phyloP scores from a whole-genome alignment of 495 filamentous ascomycete genomes.

The Xylaria longipes region DNA sequence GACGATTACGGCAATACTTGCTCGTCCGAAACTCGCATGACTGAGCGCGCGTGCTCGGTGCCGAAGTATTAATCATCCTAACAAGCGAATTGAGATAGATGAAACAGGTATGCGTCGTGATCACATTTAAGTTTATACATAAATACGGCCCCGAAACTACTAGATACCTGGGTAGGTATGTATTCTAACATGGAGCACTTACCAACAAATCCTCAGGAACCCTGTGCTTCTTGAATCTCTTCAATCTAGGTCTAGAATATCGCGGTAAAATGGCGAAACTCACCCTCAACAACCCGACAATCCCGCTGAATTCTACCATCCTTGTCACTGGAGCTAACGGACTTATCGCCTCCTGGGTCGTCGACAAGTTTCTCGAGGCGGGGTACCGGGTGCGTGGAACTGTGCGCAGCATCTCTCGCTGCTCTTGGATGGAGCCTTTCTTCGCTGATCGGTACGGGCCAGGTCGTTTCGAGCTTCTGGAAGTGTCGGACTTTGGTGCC shows the following conservation, averaged over 20 bases:
- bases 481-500: constrained; percentile 47
- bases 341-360: constrained; percentile 60
- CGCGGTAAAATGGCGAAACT: constrained; percentile 16
- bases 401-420: constrained; percentile 49
- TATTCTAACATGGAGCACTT: background rate
- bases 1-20: background rate
- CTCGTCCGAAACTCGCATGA: background rate
- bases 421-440: constrained; percentile 47
- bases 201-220: background rate
- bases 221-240: background rate
- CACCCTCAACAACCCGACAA: constrained; percentile 23
- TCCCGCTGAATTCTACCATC: constrained; percentile 36
- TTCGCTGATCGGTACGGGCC: constrained; percentile 49
- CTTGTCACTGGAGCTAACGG: constrained; percentile 66
- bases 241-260: background rate
- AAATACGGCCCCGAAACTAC: background rate
- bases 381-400: constrained; percentile 62
- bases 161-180: background rate
- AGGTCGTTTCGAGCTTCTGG: constrained; percentile 43
- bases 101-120: background rate
- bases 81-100: background rate
- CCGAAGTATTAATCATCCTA: constrained; percentile 5
- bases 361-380: constrained; percentile 53
- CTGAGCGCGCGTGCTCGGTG: background rate
- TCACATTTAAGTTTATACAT: background rate